Evolutionary conservation across 148 eudicot species (phyloP).

Genomic region (Cornus suecica): DNA sequence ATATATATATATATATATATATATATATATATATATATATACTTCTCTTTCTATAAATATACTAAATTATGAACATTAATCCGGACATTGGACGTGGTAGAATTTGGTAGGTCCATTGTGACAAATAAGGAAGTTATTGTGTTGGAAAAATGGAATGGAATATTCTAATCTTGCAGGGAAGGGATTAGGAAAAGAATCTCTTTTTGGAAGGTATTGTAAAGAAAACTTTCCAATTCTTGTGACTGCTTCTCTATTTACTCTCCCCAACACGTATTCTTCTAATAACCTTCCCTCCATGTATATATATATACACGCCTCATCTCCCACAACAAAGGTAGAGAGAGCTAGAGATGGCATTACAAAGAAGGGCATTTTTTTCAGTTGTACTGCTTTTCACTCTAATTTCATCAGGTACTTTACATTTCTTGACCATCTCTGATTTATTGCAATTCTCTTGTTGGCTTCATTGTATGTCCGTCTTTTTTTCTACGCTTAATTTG

Average conservation of each 20-base stretch:
- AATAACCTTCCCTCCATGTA: background rate
- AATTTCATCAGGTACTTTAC: constrained; percentile 17
- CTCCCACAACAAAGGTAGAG: background rate
- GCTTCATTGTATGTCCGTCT: background rate
- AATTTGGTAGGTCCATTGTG: background rate
- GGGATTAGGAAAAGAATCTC: background rate
- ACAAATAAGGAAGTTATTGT: background rate
- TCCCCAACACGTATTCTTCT: background rate
- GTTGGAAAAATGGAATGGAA: background rate
- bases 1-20: no score
- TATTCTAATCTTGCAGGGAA: background rate
- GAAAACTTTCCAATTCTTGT: background rate
- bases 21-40: no score
- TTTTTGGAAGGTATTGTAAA: background rate
- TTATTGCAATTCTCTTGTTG: background rate
- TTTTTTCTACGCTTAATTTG: no score
- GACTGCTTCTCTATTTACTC: background rate
- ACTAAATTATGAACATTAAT: no score
- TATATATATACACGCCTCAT: background rate
- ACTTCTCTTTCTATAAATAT: background rate
- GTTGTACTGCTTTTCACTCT: constrained; percentile 11
- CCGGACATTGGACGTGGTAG: background rate
- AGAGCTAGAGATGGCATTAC: constrained; percentile 9
- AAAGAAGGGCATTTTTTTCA: background rate
- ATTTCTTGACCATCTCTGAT: background rate